A percentile compares a stretch with the other conserved stretches of the same genome.
Evolutionary conservation across 768 basidiomycete species (phyloP).

Genomic region (Rhodocollybia butyracea): DNA sequence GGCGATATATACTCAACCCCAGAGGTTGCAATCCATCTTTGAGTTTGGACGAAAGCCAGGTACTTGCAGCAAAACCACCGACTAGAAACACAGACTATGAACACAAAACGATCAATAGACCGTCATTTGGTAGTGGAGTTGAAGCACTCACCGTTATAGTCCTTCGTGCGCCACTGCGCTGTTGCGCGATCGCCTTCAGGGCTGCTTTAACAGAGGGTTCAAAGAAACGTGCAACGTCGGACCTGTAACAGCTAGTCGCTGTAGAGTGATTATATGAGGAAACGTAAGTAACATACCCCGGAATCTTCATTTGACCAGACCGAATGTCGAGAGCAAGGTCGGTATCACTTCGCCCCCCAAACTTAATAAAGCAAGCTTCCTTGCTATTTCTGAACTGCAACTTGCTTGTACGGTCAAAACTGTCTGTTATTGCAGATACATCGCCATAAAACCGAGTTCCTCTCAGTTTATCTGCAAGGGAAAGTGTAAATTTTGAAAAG

Average conservation of each 20-base stretch:
- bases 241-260: not conserved
- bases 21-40: conserved; percentile 30
- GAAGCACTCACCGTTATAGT: conserved; percentile 26
- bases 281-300: conserved; percentile 24
- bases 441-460: conserved; percentile 19
- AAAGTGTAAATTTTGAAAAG: not conserved
- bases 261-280: not conserved
- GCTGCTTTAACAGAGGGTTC: conserved; percentile 37
- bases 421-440: conserved; percentile 29
- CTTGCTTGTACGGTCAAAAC: conserved; percentile 38
- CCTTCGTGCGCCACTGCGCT: conserved; percentile 25
- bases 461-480: conserved; percentile 9
- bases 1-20: conserved; percentile 33
- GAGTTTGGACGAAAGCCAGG: conserved; percentile 44
- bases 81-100: conserved; percentile 42
- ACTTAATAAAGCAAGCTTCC: conserved; percentile 37
- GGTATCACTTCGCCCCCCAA: conserved; percentile 36
- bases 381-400: conserved; percentile 38
- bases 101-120: not conserved
- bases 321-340: conserved; percentile 36
- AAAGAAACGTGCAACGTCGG: conserved; percentile 38
- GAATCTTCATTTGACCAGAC: conserved; percentile 34
- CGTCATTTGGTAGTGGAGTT: not conserved
- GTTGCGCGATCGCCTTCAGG: conserved; percentile 30
- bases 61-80: conserved; percentile 51